A percentile compares a stretch with the other conserved stretches of the same genome.
Evolutionary conservation across 129 eudicot genomes (phyloP).

Genomic region (Chrysanthemum makinoi): DNA sequence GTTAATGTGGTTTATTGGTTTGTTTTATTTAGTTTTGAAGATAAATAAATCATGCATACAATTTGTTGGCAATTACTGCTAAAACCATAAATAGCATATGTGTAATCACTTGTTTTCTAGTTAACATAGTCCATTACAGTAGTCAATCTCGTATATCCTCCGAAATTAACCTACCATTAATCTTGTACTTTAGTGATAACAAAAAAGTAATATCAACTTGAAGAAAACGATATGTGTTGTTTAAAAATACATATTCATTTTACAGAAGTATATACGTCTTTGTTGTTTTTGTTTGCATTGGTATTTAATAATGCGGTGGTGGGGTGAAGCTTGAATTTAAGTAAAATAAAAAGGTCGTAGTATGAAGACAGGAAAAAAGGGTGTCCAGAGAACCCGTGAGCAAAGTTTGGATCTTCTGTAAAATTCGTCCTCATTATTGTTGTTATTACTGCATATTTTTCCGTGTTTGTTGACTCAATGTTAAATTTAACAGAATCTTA

Average conservation of each 20-base stretch:
- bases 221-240: background rate
- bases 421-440: background rate
- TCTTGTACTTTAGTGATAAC: background rate
- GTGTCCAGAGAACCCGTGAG: conserved; percentile 29
- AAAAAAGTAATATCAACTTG: background rate
- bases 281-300: background rate
- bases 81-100: too few relatives aligned
- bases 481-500: conserved; percentile 14
- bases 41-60: too few relatives aligned
- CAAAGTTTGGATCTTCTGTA: conserved; percentile 22
- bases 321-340: conserved; percentile 21
- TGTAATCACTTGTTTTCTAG: too few relatives aligned
- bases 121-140: too few relatives aligned
- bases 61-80: too few relatives aligned
- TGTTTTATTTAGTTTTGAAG: too few relatives aligned
- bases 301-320: conserved; percentile 2
- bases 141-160: too few relatives aligned
- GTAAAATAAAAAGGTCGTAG: conserved; percentile 6
- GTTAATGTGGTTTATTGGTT: too few relatives aligned
- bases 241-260: background rate
- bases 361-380: conserved; percentile 8
- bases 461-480: conserved; percentile 26
- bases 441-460: conserved; percentile 25
- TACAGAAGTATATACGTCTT: background rate
- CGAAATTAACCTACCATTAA: too few relatives aligned